Evolutionary conservation across 225 moss, liverwort and hornwort genomes (phyloP), one percentile per base, ranked within the genome.

Genomic region (Pseudisothecium myosuroides): DNA sequence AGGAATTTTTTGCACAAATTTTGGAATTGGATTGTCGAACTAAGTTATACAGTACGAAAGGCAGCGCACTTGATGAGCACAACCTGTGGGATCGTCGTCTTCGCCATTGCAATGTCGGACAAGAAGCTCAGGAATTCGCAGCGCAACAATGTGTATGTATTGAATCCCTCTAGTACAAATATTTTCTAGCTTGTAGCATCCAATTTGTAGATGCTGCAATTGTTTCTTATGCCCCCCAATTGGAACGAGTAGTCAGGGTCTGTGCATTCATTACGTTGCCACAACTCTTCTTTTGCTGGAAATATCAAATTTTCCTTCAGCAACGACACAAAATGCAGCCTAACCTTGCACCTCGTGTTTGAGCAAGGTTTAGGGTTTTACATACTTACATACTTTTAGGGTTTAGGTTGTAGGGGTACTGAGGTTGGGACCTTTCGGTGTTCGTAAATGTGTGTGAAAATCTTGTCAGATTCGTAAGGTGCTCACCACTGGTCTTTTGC

Each of bases 111-210:
- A 73, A 94, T 91, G 94, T 76, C 91, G 77, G 69, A 72, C 37
- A 80, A 90, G 79, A 85, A 67, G 88, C 77, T 63, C 41, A 27
- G 82, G 76, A 87, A 85, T 87, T 85, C 58, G 58, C 92, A 92
- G 83, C 91, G 90, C 81, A 92, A 95, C 86, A 95, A 93, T 77
- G 95, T 96, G 22, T 96, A 95, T 89, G 94, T 96, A 73, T 95
- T 96, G 83, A 96, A 96, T 72, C 94, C 95, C 41, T 85, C 58
- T 65, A 86, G 90, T 92, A 85, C 22, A 34, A 47, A 26, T 64
- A 7, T 34, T 32, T 45, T 65, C 65, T n/a, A n/a, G n/a, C n/a
- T 83, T 50, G 50, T 37, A 80, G 73, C 34, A 27, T 91, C 26
- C 62, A 22, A n/a, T 64, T 82, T 82, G 19, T 76, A 37, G 26